These are phyloP conservation scores for Pythium plurisporium DNA, from an alignment of 352 stramenopile species.

Conservation along the genomic window DNA sequence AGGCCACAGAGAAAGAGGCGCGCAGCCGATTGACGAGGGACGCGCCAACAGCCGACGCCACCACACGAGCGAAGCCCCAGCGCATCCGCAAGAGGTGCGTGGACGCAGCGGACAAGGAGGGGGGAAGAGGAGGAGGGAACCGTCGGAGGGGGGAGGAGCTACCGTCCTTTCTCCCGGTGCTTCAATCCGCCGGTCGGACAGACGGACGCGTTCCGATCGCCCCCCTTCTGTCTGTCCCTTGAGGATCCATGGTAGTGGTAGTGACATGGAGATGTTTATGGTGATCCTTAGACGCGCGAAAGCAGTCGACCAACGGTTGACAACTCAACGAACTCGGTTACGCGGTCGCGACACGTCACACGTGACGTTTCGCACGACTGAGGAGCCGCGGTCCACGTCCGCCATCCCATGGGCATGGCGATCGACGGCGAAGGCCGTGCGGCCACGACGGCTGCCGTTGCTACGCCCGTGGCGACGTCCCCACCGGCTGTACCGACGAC, in stretches of 20 bases:
- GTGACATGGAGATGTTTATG: too few relatives aligned
- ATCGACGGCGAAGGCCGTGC: slow-evolving; percentile 47
- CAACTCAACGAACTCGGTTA: too few relatives aligned
- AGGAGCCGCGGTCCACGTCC: not conserved
- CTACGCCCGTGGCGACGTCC: too few relatives aligned
- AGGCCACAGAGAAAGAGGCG: slow-evolving; percentile 24
- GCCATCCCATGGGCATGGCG: slow-evolving; percentile 54
- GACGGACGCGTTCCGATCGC: slow-evolving; percentile 3
- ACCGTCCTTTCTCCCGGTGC: too few relatives aligned
- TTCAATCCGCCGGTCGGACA: not conserved
- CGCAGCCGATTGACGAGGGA: too few relatives aligned
- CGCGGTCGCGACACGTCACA: slow-evolving; percentile 16
- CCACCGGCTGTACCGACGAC: not conserved
- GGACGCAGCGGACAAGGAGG: not conserved
- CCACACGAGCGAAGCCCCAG: too few relatives aligned
- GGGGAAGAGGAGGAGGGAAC: not conserved
- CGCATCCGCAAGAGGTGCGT: too few relatives aligned
- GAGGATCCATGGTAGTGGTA: slow-evolving; percentile 26
- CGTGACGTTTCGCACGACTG: slow-evolving; percentile 18
- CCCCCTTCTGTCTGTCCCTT: slow-evolving; percentile 18
- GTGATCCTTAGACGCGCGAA: too few relatives aligned
- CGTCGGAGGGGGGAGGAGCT: not conserved
- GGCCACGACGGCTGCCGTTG: not conserved
- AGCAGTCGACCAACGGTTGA: too few relatives aligned
- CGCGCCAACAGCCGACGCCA: too few relatives aligned